Evolutionary conservation across 345 rosid species (phyloP).

Genomic region (Excoecaria agallocha): DNA sequence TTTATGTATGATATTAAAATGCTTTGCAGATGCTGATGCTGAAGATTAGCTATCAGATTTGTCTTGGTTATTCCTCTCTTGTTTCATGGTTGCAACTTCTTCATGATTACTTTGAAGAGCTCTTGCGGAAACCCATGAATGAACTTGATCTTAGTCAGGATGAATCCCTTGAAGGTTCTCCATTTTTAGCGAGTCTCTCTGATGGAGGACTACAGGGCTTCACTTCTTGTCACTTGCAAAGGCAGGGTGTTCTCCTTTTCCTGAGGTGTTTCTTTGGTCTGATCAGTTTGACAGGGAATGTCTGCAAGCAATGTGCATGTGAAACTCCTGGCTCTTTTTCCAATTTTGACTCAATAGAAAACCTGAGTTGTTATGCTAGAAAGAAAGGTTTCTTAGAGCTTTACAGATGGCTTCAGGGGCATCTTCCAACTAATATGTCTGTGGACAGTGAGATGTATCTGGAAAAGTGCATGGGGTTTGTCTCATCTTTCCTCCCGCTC

Average conservation of each 20-base stretch:
- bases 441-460: slow-evolving; percentile 32
- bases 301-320: slow-evolving; percentile 33
- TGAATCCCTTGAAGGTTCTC: slow-evolving; percentile 69
- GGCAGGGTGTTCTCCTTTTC: slow-evolving; percentile 65
- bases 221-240: slow-evolving; percentile 51
- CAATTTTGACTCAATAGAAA: slow-evolving; percentile 20
- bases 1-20: neutral
- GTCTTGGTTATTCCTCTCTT: slow-evolving; percentile 35
- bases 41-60: slow-evolving; percentile 57
- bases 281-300: slow-evolving; percentile 40
- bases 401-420: slow-evolving; percentile 56
- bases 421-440: slow-evolving; percentile 34
- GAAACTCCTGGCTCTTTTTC: slow-evolving; percentile 24
- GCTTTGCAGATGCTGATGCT: slow-evolving; percentile 71
- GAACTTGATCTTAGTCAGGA: slow-evolving; percentile 25
- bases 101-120: slow-evolving; percentile 52
- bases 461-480: slow-evolving; percentile 44
- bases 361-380: slow-evolving; percentile 29
- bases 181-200: slow-evolving; percentile 50
- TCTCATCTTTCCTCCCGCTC: slow-evolving; percentile 62
- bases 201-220: slow-evolving; percentile 31
- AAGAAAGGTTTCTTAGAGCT: slow-evolving; percentile 53
- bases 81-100: slow-evolving; percentile 74
- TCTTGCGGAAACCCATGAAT: slow-evolving; percentile 40
- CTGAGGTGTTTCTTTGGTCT: slow-evolving; percentile 61